Conservation (phyloP, 768 basidiomycete species). For the button mushroom (Agaricus bisporus) region DNA sequence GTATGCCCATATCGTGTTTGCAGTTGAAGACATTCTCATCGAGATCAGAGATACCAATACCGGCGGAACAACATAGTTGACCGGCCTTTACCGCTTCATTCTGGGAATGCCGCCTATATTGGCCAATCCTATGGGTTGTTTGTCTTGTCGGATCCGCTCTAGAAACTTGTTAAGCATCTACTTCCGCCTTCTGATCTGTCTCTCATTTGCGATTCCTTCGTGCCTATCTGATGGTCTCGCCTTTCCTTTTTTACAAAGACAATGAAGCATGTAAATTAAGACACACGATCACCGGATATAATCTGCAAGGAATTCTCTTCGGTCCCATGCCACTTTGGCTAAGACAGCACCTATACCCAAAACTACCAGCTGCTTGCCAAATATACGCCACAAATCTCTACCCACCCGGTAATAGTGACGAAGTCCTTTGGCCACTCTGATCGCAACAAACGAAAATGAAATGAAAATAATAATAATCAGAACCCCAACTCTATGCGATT, state of each 20-base stretch:
- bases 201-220: background rate
- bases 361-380: constrained; percentile 21
- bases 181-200: background rate
- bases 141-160: background rate
- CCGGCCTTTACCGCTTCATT: background rate
- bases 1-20: constrained; percentile 24
- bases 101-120: background rate
- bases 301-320: constrained; percentile 17
- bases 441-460: background rate
- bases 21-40: background rate
- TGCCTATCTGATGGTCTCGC: background rate
- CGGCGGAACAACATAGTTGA: constrained; percentile 1
- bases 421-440: constrained; percentile 20
- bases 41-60: constrained; percentile 1
- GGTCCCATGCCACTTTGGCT: constrained; percentile 24
- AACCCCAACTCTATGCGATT: background rate
- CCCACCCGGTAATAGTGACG: constrained; percentile 21
- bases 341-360: constrained; percentile 15
- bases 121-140: background rate
- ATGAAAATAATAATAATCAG: background rate
- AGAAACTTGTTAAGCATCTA: background rate
- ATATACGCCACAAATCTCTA: constrained; percentile 23
- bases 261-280: constrained; percentile 2
- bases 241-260: constrained; percentile 2
- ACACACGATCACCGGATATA: constrained; percentile 10